A percentile compares a stretch with the other conserved stretches of the same genome.
These are phyloP conservation scores for Fomitiporia mediterranea DNA, from an alignment of 1,284 basidiomycete species.

Conservation along the genomic window DNA sequence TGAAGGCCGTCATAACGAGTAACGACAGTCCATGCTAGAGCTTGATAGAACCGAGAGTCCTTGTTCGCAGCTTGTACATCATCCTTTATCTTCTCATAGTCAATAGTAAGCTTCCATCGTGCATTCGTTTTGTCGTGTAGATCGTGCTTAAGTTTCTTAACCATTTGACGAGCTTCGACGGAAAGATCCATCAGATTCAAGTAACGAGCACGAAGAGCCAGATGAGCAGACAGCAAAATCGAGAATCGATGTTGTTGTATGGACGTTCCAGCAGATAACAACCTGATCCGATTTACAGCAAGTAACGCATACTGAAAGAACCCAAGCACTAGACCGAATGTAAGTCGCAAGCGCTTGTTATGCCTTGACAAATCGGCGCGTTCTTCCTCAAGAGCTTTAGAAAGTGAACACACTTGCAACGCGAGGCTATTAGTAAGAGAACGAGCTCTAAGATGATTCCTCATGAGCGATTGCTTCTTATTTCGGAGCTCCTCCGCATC, in stretches of 20 bases:
- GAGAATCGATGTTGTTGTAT: background rate
- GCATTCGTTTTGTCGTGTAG: background rate
- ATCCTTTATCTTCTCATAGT: background rate
- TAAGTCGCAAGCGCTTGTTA: background rate
- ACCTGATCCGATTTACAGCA: background rate
- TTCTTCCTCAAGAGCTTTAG: background rate
- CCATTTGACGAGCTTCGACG: background rate
- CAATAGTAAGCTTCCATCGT: background rate
- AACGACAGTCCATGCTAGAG: conserved; percentile 10
- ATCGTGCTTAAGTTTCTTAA: background rate
- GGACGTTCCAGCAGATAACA: background rate
- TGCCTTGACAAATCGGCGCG: background rate
- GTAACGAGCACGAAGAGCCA: background rate
- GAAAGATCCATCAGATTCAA: background rate
- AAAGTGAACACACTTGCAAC: background rate
- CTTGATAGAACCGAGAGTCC: conserved; percentile 9
- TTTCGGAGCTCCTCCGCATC: background rate
- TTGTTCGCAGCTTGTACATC: background rate
- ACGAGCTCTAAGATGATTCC: conserved; percentile 1
- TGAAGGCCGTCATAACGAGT: conserved; percentile 11
- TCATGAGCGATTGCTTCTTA: background rate
- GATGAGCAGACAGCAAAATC: background rate
- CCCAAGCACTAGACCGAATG: background rate
- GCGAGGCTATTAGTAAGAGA: background rate
- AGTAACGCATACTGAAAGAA: conserved; percentile 4